Evolutionary conservation across 192 early-diverging fungal genomes (phyloP).

Genomic region (Irineochytrium annulatum): DNA sequence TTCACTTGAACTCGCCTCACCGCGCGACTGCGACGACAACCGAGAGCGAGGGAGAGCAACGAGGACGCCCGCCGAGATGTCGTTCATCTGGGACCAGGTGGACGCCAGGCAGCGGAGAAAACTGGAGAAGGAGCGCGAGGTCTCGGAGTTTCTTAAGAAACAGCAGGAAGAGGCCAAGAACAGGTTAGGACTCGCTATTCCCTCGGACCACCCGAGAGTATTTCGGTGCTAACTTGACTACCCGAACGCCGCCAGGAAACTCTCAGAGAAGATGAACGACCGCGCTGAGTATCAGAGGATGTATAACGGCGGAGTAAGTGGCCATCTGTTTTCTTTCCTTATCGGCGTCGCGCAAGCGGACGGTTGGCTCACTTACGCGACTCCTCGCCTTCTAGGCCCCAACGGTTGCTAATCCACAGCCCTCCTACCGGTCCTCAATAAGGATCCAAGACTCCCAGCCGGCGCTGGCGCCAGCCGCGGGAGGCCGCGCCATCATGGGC

Average conservation of each 20-base stretch:
- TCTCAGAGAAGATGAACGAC: slow-evolving; percentile 27
- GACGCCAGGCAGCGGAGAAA: slow-evolving; percentile 33
- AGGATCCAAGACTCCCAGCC: too few relatives aligned
- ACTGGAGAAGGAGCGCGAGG: slow-evolving; percentile 27
- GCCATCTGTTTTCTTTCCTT: neutral
- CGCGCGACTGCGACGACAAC: too few relatives aligned
- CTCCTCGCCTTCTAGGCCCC: too few relatives aligned
- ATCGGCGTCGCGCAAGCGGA: neutral
- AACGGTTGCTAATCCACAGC: too few relatives aligned
- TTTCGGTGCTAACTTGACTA: neutral
- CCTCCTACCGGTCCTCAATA: too few relatives aligned
- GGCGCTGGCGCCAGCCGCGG: too few relatives aligned
- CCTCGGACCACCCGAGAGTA: neutral
- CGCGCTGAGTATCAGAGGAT: slow-evolving; percentile 21
- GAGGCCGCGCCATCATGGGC: too few relatives aligned
- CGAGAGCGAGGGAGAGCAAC: neutral
- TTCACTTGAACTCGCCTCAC: too few relatives aligned
- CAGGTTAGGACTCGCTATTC: slow-evolving; percentile 16
- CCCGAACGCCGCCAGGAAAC: slow-evolving; percentile 14
- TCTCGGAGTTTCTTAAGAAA: slow-evolving; percentile 30
- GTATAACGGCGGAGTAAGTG: neutral
- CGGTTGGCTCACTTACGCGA: neutral
- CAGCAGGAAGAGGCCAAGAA: slow-evolving; percentile 40
- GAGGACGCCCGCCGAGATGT: slow-evolving; percentile 24
- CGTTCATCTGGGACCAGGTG: slow-evolving; percentile 41